Percentiles rank a stretch among this genome's conserved stretches.
phyloP scores from a whole-genome alignment of 2,329 filamentous ascomycete species.

The Colletotrichum viniferum region DNA sequence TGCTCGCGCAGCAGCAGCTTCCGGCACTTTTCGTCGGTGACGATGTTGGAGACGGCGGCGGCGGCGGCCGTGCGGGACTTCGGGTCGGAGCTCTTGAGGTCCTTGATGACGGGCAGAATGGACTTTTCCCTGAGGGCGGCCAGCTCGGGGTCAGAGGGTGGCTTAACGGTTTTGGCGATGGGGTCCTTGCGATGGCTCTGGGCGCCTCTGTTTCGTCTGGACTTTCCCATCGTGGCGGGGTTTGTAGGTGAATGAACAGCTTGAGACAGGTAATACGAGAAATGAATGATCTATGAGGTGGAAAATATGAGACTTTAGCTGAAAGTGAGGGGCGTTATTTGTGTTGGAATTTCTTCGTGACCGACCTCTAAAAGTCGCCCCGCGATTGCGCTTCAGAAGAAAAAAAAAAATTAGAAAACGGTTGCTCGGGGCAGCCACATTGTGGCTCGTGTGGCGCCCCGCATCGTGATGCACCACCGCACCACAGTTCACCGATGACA shows the following conservation, averaged over 20 bases:
- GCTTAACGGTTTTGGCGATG: slow-evolving; percentile 62
- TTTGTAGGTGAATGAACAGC: neutral
- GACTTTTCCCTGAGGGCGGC: slow-evolving; percentile 65
- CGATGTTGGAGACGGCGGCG: slow-evolving; percentile 63
- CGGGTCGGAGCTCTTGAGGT: slow-evolving; percentile 63
- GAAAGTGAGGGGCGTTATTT: neutral
- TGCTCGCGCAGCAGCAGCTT: slow-evolving; percentile 71
- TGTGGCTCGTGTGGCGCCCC: slow-evolving; percentile 5
- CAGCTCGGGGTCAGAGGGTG: slow-evolving; percentile 66
- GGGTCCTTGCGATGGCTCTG: slow-evolving; percentile 56
- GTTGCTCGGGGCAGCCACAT: slow-evolving; percentile 19
- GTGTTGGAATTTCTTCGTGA: neutral
- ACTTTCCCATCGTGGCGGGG: slow-evolving; percentile 60
- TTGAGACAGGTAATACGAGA: neutral
- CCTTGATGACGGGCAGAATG: slow-evolving; percentile 66
- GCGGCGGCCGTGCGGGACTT: slow-evolving; percentile 65
- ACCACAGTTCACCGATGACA: neutral
- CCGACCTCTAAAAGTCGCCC: neutral
- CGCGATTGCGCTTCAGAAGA: neutral
- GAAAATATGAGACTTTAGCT: neutral
- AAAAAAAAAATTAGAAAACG: slow-evolving; percentile 3
- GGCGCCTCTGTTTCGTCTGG: slow-evolving; percentile 57
- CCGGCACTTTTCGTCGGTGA: slow-evolving; percentile 65
- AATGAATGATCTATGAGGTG: neutral
- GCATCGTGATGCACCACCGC: neutral